Evolutionary conservation across 2,329 filamentous ascomycete genomes (phyloP).

Genomic region (Aspergillus carbonarius): DNA sequence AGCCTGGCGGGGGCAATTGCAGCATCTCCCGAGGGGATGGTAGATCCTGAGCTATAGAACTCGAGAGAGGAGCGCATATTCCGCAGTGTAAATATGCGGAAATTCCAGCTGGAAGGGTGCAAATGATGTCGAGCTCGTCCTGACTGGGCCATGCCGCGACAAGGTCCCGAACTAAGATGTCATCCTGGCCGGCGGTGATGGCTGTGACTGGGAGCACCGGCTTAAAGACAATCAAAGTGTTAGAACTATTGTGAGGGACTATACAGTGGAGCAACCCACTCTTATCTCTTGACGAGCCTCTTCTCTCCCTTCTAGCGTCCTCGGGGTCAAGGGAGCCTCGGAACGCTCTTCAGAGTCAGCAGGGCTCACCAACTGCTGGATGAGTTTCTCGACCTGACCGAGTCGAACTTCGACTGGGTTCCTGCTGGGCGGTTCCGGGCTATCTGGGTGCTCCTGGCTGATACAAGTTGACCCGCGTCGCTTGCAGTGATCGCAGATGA

Average conservation of each 20-base stretch:
- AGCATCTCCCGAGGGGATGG: conserved; percentile 26
- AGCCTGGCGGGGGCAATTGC: conserved; percentile 35
- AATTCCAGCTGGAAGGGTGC: conserved; percentile 3
- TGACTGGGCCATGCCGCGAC: conserved; percentile 5
- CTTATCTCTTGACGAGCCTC: not conserved
- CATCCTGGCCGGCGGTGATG: not conserved
- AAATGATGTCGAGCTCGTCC: conserved; percentile 4
- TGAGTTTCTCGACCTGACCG: not conserved
- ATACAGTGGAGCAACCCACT: not conserved
- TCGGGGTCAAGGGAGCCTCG: not conserved
- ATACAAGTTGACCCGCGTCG: conserved; percentile 37
- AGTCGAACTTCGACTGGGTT: conserved; percentile 6
- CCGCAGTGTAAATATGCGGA: not conserved
- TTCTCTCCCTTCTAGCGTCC: not conserved
- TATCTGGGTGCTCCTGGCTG: conserved; percentile 50
- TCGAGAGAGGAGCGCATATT: not conserved
- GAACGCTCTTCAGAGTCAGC: not conserved
- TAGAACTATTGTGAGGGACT: too few species aligned
- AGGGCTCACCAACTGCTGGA: not conserved
- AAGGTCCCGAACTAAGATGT: not conserved
- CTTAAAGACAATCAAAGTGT: not conserved
- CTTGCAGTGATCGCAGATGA: conserved; percentile 29
- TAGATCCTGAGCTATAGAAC: not conserved
- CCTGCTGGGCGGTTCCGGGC: conserved; percentile 27
- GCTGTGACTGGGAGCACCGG: not conserved